Evolutionary conservation across 352 stramenopile genomes (phyloP), one percentile per base, ranked within the genome.

Genomic region (Blastocystis hominis): DNA sequence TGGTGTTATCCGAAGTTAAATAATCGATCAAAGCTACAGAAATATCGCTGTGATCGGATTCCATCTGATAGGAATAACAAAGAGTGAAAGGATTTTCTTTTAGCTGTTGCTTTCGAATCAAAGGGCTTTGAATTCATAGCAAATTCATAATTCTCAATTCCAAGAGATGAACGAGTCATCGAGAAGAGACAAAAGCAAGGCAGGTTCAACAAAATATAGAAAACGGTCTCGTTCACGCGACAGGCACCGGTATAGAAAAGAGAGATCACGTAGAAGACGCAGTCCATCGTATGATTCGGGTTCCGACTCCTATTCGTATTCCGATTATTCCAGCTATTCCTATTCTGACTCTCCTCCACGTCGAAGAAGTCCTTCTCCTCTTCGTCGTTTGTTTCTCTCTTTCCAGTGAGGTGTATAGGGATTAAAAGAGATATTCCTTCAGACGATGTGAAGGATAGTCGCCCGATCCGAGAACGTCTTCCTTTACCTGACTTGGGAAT

Each of bases 261-360:
- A 30, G 24, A 30, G 0, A 1, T n/a, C 15, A 42, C 30, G 24
- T 2, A n/a, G 54, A 38, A 66, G 63, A n/a, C 70, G 44, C 4
- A 46, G 6, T 62, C 70, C 47, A 4, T 80, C 70, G 3, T 59
- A 80, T 62, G 46, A 63, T 3, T 62, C 42, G 15, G 20, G 9
- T 50, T 72, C 62, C 7, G 54, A 80, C 38, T 80, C 70, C 42
- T 80, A 80, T 50, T 80, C 70, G 20, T 80, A 80, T 64, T 80
- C 70, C 24, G 46, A 64, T 63, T 80, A 63, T 20, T 44, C n/a
- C 36, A 24, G 42, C 38, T 80, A 42, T 38, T 80, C 70, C 3
- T 17, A 47, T 6, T 59, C 46, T 10, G 13, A 20, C 6, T 80
- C 70, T 4, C 70, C 70, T 34, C 6, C 40, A 44, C 10, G 34